These are phyloP conservation scores for Toxicodendron radicans DNA, from an alignment of 345 rosid genomes.

Conservation along the genomic window DNA sequence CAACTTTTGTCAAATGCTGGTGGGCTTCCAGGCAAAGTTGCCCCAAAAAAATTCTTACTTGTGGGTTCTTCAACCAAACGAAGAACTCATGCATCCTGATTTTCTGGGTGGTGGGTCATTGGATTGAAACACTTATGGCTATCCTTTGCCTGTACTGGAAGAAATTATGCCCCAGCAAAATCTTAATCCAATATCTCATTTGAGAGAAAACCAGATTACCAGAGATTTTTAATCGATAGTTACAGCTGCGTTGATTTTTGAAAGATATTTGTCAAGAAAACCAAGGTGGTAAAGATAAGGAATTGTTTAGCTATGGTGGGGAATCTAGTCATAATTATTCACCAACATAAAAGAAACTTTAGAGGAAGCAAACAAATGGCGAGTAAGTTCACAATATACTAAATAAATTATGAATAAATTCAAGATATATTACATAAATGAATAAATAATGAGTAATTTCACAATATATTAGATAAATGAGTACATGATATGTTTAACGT, in stretches of 20 bases:
- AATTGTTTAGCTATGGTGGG: not conserved
- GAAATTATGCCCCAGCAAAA: constrained; percentile 5
- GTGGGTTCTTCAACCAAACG: constrained; percentile 15
- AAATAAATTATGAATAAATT: no score
- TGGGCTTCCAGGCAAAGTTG: constrained; percentile 38
- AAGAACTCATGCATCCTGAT: constrained; percentile 24
- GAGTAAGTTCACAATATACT: no score
- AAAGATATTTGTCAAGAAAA: not conserved
- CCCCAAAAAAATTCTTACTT: constrained; percentile 31
- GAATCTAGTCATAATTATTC: no score
- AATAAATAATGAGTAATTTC: no score
- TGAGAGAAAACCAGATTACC: no score
- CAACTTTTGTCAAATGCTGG: constrained; percentile 28
- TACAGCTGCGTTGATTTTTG: not conserved
- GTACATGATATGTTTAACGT: no score
- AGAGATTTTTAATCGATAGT: no score
- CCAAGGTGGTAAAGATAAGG: not conserved
- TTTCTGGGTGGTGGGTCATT: constrained; percentile 46
- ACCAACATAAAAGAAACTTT: no score
- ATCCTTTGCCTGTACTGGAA: constrained; percentile 14
- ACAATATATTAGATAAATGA: no score
- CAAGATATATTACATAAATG: no score
- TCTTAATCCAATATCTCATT: not conserved
- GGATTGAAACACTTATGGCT: constrained; percentile 23
- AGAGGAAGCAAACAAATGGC: no score